Percentiles rank a stretch among this genome's conserved stretches.
Conservation (phyloP, 768 basidiomycete species). For the Crassisporium funariophilum region DNA sequence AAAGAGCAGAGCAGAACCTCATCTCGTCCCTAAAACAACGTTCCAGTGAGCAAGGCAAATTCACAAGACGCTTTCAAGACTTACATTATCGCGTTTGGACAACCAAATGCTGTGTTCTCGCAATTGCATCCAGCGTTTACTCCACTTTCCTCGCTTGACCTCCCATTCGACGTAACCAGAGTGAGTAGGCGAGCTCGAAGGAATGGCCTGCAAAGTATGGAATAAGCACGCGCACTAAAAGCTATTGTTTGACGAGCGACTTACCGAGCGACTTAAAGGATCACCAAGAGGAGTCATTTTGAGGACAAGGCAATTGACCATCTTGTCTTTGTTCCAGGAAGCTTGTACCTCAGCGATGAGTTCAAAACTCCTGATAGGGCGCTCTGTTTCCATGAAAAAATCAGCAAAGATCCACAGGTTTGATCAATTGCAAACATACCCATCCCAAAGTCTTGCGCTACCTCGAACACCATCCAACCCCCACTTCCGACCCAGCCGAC, state of each 20-base stretch:
- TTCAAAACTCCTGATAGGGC: conserved; percentile 88
- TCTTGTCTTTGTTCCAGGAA: conserved; percentile 87
- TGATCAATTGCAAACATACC: conserved; percentile 49
- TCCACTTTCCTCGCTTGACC: conserved; percentile 93
- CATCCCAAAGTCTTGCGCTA: conserved; percentile 91
- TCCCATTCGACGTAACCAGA: conserved; percentile 85
- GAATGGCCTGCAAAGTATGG: conserved; percentile 34
- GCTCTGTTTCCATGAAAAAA: conserved; percentile 56
- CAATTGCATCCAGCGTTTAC: conserved; percentile 86
- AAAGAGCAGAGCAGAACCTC: conserved; percentile 80
- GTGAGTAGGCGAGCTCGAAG: conserved; percentile 46
- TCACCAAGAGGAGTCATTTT: conserved; percentile 70
- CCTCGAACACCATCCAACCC: conserved; percentile 89
- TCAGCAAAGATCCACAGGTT: conserved; percentile 8
- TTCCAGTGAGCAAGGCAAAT: conserved; percentile 9
- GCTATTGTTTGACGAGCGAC: conserved; percentile 25
- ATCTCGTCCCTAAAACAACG: conserved; percentile 71
- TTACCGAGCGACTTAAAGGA: conserved; percentile 59
- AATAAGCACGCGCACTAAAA: conserved; percentile 5
- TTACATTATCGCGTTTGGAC: conserved; percentile 86
- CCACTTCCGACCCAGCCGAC: conserved; percentile 58
- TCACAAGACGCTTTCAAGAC: conserved; percentile 20
- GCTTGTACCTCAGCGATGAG: conserved; percentile 74
- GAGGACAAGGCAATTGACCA: conserved; percentile 78
- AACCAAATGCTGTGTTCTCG: conserved; percentile 86